A percentile compares a stretch with the other conserved stretches of the same genome.
These are phyloP conservation scores for Paecilomyces dactylethromorphus DNA, from an alignment of 2,329 filamentous ascomycete genomes.

Conservation along the genomic window DNA sequence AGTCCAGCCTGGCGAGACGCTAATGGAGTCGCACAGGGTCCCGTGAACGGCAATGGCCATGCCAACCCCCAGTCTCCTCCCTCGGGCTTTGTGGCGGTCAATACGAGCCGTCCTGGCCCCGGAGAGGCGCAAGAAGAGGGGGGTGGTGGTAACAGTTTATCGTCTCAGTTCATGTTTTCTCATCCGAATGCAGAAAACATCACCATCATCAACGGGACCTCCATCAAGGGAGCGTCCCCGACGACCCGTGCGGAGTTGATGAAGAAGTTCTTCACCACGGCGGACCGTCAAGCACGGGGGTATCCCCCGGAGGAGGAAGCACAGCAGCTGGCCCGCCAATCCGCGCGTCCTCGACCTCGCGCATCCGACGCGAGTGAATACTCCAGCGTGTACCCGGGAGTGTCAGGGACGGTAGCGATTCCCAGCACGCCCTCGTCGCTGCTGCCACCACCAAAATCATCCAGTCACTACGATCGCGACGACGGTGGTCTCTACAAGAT, in stretches of 20 bases:
- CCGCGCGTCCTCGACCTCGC: conserved; percentile 24
- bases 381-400: conserved; percentile 30
- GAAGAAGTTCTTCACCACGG: conserved; percentile 56
- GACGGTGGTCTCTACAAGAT: conserved; percentile 54
- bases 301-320: conserved; percentile 21
- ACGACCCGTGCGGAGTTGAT: conserved; percentile 54
- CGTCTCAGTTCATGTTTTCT: conserved; percentile 34
- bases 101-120: conserved; percentile 39
- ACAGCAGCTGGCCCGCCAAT: conserved; percentile 18
- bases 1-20: conserved; percentile 32
- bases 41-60: conserved; percentile 20
- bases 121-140: conserved; percentile 27
- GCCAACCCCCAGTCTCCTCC: conserved; percentile 39
- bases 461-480: conserved; percentile 44
- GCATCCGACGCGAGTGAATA: conserved; percentile 31
- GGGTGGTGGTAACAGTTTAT: conserved; percentile 13
- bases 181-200: conserved; percentile 39
- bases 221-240: conserved; percentile 48
- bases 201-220: conserved; percentile 42
- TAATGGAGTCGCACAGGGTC: conserved; percentile 18
- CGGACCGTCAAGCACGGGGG: conserved; percentile 45
- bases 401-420: conserved; percentile 46
- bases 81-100: conserved; percentile 54
- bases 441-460: conserved; percentile 42
- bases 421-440: conserved; percentile 49